Base-by-base conservation (phyloP, 257 asterid genomes). In the Penstemon newberryi region DNA sequence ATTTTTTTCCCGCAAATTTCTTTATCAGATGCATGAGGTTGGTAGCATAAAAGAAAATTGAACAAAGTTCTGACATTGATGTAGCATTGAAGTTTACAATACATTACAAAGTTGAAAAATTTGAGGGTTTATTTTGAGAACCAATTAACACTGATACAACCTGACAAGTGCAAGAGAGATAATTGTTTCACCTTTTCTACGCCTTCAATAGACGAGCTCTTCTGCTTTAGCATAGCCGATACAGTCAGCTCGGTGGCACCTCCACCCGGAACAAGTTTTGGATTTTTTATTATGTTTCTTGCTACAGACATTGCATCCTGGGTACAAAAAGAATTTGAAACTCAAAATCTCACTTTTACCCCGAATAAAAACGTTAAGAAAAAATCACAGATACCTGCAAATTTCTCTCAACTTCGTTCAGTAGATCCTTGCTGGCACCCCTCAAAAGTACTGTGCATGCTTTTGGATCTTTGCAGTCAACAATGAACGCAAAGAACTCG, bases 231-330 rank as follows among this genome's bases (percentile, higher is more conserved):
- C 74, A 74, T 81, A 72, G 96, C 97, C 58, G 99, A 91, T 59
- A 94, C 96, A 73, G 99, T 91, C 78, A 89, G 80, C 86, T 94
- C 99, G 4, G 97, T 85, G 52, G 95, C 99, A 63, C 99, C 99
- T 44, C 99, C 97, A 75, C 99, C 99, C 4, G 99, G 99, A 49
- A 94, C 95, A 50, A 94, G 97, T 79, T 91, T 94, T 1, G 99
- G 97, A 74, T 87, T 84, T 78, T 94, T 91, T 41, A 94, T 81
- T 52, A 94, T 91, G 78, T 94, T 94, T 77, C 97, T 91, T 66
- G 99, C 96, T 41, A 88, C 99, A 60, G 96, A 89, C 96, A 87
- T 85, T 13, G 99, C 99, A 77, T 94, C 99, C 99, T 94, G 81
- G 60, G 71, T 50, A 67, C 38, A 52, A 33, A 77, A 25, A 50